phyloP scores from a whole-genome alignment of 2,329 filamentous ascomycete genomes.

The Xylariaceae sp. region DNA sequence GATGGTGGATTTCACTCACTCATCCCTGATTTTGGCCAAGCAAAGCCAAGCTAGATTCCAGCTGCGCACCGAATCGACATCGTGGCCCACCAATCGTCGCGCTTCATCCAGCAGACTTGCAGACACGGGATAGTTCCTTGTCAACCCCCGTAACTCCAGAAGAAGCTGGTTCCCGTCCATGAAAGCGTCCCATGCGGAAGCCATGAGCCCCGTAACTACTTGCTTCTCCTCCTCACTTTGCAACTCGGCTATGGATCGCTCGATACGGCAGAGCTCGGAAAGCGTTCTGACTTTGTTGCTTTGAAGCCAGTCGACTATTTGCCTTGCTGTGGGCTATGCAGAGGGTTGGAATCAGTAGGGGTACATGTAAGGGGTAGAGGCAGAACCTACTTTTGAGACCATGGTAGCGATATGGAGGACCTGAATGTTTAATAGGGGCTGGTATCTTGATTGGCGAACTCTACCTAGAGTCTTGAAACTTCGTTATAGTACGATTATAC shows the following conservation, averaged over 20 bases:
- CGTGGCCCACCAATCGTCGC: conserved; percentile 55
- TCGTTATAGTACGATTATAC: no score
- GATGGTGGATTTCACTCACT: conserved; percentile 42
- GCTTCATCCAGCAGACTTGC: conserved; percentile 61
- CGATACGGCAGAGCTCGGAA: conserved; percentile 65
- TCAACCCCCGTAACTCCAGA: conserved; percentile 63
- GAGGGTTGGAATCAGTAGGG: not conserved
- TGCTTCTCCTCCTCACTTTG: conserved; percentile 55
- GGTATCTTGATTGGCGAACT: no score
- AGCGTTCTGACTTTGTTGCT: conserved; percentile 69
- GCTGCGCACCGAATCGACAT: conserved; percentile 61
- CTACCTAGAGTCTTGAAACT: no score
- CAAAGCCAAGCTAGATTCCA: conserved; percentile 76
- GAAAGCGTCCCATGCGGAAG: conserved; percentile 65
- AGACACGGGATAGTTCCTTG: conserved; percentile 62
- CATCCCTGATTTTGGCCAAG: conserved; percentile 58
- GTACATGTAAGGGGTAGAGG: not conserved
- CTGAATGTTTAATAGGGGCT: no score
- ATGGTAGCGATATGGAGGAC: no score
- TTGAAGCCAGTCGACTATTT: conserved; percentile 58
- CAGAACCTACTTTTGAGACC: no score
- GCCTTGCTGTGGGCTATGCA: conserved; percentile 35
- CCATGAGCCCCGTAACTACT: conserved; percentile 59
- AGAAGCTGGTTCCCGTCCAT: conserved; percentile 65
- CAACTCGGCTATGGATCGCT: conserved; percentile 56